phyloP scores from a whole-genome alignment of 164 flowering plant genomes.

The Piper betle region DNA sequence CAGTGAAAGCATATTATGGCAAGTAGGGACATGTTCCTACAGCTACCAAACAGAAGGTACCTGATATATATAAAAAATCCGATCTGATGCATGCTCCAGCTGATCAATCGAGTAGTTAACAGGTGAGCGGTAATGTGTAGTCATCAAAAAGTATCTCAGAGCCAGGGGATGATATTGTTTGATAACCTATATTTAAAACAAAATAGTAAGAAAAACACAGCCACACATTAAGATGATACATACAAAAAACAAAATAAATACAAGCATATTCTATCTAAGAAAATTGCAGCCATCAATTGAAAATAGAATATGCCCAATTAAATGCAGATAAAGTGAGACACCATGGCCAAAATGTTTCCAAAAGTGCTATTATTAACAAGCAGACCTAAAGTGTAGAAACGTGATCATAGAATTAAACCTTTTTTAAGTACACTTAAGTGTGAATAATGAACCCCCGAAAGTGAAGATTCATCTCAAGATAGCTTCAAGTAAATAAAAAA shows the following conservation, averaged over 20 bases:
- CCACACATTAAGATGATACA: not conserved
- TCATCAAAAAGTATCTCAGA: slow-evolving; percentile 71
- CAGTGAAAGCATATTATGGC: not conserved
- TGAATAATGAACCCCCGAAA: no score
- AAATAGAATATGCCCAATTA: not conserved
- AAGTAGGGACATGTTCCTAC: not conserved
- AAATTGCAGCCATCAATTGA: not conserved
- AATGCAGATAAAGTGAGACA: not conserved
- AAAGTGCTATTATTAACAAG: no score
- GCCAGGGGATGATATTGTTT: slow-evolving; percentile 74
- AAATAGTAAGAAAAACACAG: not conserved
- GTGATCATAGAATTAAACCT: no score
- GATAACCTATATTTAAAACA: slow-evolving; percentile 35
- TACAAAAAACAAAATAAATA: not conserved
- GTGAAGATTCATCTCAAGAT: no score
- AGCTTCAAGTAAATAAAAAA: no score
- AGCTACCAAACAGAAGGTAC: slow-evolving; percentile 13
- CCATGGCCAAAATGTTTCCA: no score
- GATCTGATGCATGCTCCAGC: slow-evolving; percentile 66
- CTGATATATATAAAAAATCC: slow-evolving; percentile 72
- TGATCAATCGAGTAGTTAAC: slow-evolving; percentile 59
- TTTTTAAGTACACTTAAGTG: no score
- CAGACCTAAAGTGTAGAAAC: no score
- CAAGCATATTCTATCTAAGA: not conserved
- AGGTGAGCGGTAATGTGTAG: slow-evolving; percentile 79